Conservation (phyloP, 2,329 filamentous ascomycete genomes). For the Berkeleyomyces rouxiae region DNA sequence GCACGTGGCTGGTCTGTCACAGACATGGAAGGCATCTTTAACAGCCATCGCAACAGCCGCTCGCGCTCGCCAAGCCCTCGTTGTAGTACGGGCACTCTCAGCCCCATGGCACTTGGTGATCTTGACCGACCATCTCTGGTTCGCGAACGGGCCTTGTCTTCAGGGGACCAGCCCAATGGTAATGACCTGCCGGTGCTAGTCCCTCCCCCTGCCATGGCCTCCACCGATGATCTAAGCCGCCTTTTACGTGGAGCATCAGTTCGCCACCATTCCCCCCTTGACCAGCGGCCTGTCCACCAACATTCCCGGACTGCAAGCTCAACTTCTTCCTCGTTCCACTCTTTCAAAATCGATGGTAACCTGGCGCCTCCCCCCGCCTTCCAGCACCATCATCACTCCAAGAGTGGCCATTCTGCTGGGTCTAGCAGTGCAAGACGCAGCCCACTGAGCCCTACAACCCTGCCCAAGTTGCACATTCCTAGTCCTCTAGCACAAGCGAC, state of each 20-base stretch:
- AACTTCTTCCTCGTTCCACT: constrained; percentile 13
- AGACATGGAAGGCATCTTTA: constrained; percentile 10
- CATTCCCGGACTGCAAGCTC: constrained; percentile 13
- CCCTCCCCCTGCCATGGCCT: not conserved
- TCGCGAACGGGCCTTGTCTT: constrained; percentile 29
- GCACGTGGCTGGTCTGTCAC: constrained; percentile 5
- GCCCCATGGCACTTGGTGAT: not conserved
- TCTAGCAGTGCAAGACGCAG: constrained; percentile 6
- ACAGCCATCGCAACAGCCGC: not conserved
- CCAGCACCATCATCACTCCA: constrained; percentile 5
- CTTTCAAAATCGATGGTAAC: constrained; percentile 22
- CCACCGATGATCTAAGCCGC: constrained; percentile 3
- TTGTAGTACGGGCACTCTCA: not conserved
- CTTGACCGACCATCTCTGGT: not conserved
- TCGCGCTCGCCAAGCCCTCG: constrained; percentile 5
- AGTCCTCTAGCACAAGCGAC: constrained; percentile 34
- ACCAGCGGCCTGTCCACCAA: not conserved
- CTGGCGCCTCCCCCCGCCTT: constrained; percentile 25
- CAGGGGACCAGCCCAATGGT: constrained; percentile 22
- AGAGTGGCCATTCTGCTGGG: not conserved
- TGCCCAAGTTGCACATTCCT: constrained; percentile 26
- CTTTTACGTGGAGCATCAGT: not conserved
- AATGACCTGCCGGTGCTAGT: not conserved
- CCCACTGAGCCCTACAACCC: constrained; percentile 2
- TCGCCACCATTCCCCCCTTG: not conserved